Evolutionary conservation across 106 monocot species (phyloP), one percentile per base, ranked within the genome.

Genomic region (Apostasia ramifera): DNA sequence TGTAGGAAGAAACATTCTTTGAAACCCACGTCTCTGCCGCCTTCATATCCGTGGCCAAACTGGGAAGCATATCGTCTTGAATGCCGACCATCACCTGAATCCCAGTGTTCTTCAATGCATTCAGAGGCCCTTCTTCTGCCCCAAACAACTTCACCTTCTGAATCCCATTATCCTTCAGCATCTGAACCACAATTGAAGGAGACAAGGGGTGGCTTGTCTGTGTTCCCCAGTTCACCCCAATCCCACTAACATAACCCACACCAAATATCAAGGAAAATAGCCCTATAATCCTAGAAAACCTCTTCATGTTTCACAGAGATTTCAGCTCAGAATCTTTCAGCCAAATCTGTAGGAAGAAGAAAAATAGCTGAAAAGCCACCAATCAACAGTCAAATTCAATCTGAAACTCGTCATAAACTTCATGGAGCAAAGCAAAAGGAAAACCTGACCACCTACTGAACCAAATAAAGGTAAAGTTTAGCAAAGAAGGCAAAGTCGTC

Each of bases 31-130:
- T 70, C 71, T 83, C 82, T 2, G 92, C 92, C 1, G 72, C 68
- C 47, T 70, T 80, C 51, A 76, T 50, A 14, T 59, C 66, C 6
- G 73, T 44, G 1, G 88, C 82, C 44, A 92, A 73, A 15, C 71
- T 50, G 15, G 80, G 63, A 47, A 92, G 83, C 88, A 92, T 67
- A 13, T 92, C 88, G 26, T 92, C 88, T 2, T 85, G 92, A 52
- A 92, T 85, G n/a, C 92, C 88, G 40, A 92, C 85, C 92, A 92
- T 92, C 67, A 88, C 92, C 75, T 92, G 79, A 11, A 92, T 75
- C 44, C 88, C 81, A 38, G 61, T 76, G 47, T 81, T 78, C 43
- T 62, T 73, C 0, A 92, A 71, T 12, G 88, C 88, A 40, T 63
- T 69, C 71, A 92, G 53, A 52, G 62, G 63, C 14, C 56, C 69